Evolutionary conservation across 768 basidiomycete species (phyloP).

Genomic region (Hirschioporus abietinus): DNA sequence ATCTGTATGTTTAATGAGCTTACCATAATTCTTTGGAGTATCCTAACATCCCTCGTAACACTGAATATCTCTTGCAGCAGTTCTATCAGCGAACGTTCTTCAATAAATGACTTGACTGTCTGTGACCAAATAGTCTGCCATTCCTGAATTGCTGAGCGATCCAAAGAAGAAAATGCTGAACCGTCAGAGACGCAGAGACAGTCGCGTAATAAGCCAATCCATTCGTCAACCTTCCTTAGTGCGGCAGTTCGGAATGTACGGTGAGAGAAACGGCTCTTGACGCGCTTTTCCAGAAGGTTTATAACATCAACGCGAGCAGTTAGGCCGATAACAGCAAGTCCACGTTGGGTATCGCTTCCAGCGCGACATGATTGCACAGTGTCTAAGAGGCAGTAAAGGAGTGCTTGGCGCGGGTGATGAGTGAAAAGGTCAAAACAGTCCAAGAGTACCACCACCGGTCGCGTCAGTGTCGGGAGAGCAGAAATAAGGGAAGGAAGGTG

Average conservation of each 20-base stretch:
- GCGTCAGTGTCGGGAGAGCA: conserved; percentile 68
- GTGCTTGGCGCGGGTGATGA: conserved; percentile 82
- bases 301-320: conserved; percentile 86
- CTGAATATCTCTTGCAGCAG: conserved; percentile 55
- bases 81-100: conserved; percentile 39
- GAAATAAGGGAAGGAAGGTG: conserved; percentile 73
- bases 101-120: conserved; percentile 52
- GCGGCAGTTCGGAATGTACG: conserved; percentile 77
- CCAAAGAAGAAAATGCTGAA: conserved; percentile 17
- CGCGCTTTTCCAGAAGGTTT: conserved; percentile 88
- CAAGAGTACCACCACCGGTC: conserved; percentile 77
- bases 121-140: conserved; percentile 60
- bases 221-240: conserved; percentile 42
- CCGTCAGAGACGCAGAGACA: conserved; percentile 29
- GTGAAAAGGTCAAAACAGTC: conserved; percentile 95
- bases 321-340: conserved; percentile 81
- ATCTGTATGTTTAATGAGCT: conserved; percentile 19
- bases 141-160: conserved; percentile 29
- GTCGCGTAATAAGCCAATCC: conserved; percentile 42
- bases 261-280: conserved; percentile 96
- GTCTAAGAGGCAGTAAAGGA: conserved; percentile 94
- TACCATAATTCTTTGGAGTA: conserved; percentile 59
- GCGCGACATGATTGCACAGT: conserved; percentile 83
- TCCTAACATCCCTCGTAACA: conserved; percentile 53
- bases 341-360: conserved; percentile 44